These are phyloP conservation scores for Colletotrichum euphorbiae DNA, from an alignment of 2,329 filamentous ascomycete species.

Conservation along the genomic window DNA sequence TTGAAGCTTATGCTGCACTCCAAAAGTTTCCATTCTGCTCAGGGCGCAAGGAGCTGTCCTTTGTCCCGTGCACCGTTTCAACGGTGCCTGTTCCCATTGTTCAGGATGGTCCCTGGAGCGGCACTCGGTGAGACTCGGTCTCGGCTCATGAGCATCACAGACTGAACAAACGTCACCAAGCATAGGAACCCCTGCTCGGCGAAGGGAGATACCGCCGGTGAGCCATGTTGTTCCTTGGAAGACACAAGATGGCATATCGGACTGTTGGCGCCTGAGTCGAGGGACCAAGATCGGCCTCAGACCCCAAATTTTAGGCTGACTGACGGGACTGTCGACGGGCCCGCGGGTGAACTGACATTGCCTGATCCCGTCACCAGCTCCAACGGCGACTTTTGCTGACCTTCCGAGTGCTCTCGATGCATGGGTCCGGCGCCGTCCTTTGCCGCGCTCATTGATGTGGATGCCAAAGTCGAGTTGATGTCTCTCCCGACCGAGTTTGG, in stretches of 20 bases:
- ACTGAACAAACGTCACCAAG: no score
- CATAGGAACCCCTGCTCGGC: no score
- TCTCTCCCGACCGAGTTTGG: background rate
- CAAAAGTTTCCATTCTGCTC: background rate
- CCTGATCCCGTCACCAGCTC: background rate
- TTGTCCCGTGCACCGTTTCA: slow-evolving; percentile 23
- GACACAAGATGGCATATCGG: slow-evolving; percentile 6
- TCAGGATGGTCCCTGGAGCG: no score
- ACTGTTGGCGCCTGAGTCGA: background rate
- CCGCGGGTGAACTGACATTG: no score
- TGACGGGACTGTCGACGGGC: background rate
- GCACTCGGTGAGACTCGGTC: no score
- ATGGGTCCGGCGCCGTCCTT: background rate
- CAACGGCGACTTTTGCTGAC: background rate
- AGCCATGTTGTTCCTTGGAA: background rate
- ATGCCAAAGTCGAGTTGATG: background rate
- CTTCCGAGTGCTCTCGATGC: background rate
- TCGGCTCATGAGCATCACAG: background rate
- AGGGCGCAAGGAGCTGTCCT: slow-evolving; percentile 8
- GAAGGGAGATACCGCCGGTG: background rate
- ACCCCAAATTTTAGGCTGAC: slow-evolving; percentile 3
- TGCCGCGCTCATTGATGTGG: background rate
- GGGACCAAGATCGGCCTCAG: background rate
- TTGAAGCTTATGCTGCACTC: background rate
- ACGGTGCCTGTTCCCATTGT: background rate